Conservation (phyloP, 306 rosid species). For the Cucurbita ficifolia region DNA sequence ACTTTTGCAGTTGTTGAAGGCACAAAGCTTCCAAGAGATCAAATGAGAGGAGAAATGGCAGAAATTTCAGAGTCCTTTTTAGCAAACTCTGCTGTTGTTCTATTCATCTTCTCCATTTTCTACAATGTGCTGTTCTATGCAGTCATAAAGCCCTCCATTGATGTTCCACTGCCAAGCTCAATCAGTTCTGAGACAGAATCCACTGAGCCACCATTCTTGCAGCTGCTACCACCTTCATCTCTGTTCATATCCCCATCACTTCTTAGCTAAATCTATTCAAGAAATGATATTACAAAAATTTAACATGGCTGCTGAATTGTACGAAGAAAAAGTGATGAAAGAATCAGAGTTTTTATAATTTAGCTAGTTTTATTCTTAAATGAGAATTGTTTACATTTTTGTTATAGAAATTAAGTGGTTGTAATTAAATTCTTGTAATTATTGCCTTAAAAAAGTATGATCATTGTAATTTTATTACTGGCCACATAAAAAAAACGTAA, state of each 20-base stretch:
- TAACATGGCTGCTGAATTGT: not conserved
- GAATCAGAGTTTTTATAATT: not conserved
- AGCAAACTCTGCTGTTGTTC: constrained; percentile 24
- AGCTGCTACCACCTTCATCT: not conserved
- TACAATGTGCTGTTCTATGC: constrained; percentile 47
- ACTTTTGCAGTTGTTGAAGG: constrained; percentile 48
- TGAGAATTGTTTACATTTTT: not conserved
- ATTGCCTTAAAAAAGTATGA: too few species aligned
- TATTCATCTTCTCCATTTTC: constrained; percentile 48
- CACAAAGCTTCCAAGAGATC: constrained; percentile 14
- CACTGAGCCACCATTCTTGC: constrained; percentile 6
- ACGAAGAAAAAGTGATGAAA: too few species aligned
- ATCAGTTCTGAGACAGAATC: constrained; percentile 2
- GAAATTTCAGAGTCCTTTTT: constrained; percentile 49
- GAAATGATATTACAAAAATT: not conserved
- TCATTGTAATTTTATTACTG: not conserved
- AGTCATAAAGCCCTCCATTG: constrained; percentile 67
- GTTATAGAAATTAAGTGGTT: not conserved
- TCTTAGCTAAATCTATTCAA: not conserved
- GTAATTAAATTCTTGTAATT: not conserved
- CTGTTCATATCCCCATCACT: not conserved
- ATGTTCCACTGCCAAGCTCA: constrained; percentile 19
- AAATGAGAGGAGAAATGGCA: constrained; percentile 9
- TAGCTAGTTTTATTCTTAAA: not conserved
- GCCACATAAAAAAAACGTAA: not conserved